A percentile compares a stretch with the other conserved stretches of the same genome.
These are phyloP conservation scores for Cercospora brassicicola DNA, from an alignment of 2,329 filamentous ascomycete species.

Conservation along the genomic window DNA sequence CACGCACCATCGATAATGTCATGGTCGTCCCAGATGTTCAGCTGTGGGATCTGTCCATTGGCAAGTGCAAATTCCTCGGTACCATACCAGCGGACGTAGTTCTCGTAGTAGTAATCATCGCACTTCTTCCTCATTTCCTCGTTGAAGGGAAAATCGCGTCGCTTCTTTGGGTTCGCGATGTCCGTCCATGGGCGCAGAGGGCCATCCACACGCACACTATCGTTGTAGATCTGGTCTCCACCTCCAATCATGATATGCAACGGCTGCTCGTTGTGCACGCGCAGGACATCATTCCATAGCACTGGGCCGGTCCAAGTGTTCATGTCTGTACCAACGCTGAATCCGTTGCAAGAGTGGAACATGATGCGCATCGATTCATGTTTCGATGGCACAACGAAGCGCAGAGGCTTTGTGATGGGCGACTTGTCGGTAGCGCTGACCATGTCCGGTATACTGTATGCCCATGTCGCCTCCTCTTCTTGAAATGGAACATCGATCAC, in stretches of 20 bases:
- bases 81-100: conserved; percentile 67
- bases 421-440: conserved; percentile 38
- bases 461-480: conserved; percentile 73
- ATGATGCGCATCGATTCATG: conserved; percentile 68
- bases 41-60: conserved; percentile 63
- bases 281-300: conserved; percentile 65
- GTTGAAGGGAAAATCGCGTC: conserved; percentile 62
- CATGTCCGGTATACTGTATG: conserved; percentile 71
- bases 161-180: conserved; percentile 61
- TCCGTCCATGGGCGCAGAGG: conserved; percentile 69
- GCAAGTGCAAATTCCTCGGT: conserved; percentile 62
- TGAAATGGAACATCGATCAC: conserved; percentile 63
- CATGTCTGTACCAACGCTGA: conserved; percentile 65
- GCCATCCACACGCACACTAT: conserved; percentile 78
- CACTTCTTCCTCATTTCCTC: conserved; percentile 62
- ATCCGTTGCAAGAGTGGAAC: conserved; percentile 70
- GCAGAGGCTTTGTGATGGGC: conserved; percentile 41
- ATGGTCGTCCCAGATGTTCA: conserved; percentile 67
- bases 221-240: conserved; percentile 80
- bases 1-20: conserved; percentile 61
- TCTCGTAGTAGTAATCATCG: conserved; percentile 63
- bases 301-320: conserved; percentile 60
- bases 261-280: conserved; percentile 59
- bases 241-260: conserved; percentile 79
- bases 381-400: conserved; percentile 59